Evolutionary conservation across 345 rosid species (phyloP).

Genomic region (Hibiscus tridactylites): DNA sequence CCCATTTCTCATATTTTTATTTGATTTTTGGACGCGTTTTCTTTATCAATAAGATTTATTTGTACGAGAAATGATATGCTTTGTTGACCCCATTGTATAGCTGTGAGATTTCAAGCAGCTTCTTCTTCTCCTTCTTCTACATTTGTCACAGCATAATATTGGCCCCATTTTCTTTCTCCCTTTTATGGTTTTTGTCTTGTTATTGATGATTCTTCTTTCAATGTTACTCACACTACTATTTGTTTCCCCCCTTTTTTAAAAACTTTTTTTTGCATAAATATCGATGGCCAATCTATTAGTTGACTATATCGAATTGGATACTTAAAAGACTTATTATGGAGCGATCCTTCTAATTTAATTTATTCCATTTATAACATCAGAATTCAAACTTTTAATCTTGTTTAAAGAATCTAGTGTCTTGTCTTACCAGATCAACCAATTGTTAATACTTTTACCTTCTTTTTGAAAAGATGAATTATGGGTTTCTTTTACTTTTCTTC

Average conservation of each 20-base stretch:
- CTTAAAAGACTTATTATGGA: too few species aligned
- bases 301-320: too few species aligned
- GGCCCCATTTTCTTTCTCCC: not conserved
- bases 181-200: not conserved
- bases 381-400: too few species aligned
- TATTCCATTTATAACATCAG: too few species aligned
- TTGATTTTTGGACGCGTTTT: slow-evolving; percentile 15
- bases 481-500: too few species aligned
- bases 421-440: rapidly evolving
- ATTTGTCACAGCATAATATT: not conserved
- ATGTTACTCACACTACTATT: not conserved
- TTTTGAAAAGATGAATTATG: too few species aligned
- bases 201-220: not conserved
- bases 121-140: not conserved
- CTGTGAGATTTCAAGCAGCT: not conserved
- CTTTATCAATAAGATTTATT: not conserved
- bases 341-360: too few species aligned
- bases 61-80: slow-evolving; percentile 8
- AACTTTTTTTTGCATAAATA: too few species aligned
- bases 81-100: slow-evolving; percentile 13
- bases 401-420: too few species aligned
- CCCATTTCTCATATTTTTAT: slow-evolving; percentile 14
- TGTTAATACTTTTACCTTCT: too few species aligned
- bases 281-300: too few species aligned
- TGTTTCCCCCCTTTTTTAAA: too few species aligned